phyloP scores from a whole-genome alignment of 495 filamentous ascomycete species.

The Talaromyces proteolyticus region DNA sequence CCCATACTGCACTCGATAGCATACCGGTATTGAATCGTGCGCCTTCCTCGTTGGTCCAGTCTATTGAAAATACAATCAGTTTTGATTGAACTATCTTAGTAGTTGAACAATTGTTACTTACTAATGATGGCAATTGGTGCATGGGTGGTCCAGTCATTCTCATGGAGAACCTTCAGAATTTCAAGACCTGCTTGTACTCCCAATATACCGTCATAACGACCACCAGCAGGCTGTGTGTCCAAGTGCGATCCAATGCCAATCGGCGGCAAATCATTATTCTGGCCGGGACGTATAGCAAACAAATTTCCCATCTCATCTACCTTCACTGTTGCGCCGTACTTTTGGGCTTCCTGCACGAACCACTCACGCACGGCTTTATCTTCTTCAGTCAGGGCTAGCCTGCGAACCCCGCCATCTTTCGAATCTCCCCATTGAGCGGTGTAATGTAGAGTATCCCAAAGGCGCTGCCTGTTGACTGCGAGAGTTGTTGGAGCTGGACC shows the following conservation, averaged over 20 bases:
- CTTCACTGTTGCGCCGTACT: constrained; percentile 53
- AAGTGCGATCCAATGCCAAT: constrained; percentile 44
- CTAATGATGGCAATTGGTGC: constrained; percentile 62
- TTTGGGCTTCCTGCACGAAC: constrained; percentile 57
- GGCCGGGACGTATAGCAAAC: constrained; percentile 58
- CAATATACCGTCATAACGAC: constrained; percentile 67
- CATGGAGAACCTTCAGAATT: constrained; percentile 58
- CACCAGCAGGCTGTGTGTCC: constrained; percentile 63
- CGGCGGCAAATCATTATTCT: constrained; percentile 26
- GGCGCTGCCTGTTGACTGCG: too few species aligned
- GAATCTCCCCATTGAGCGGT: too few species aligned
- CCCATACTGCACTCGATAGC: constrained; percentile 70
- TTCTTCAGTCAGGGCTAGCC: constrained; percentile 56
- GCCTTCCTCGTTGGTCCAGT: constrained; percentile 82
- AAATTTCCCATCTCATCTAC: constrained; percentile 66
- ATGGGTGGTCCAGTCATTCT: constrained; percentile 56
- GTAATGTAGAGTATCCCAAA: too few species aligned
- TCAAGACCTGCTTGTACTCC: constrained; percentile 64
- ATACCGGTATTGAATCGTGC: constrained; percentile 73
- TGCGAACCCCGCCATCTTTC: constrained; percentile 60
- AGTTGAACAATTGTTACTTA: too few species aligned
- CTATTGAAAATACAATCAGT: too few species aligned
- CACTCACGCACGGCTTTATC: constrained; percentile 66
- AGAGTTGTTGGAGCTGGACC: too few species aligned
- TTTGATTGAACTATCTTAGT: too few species aligned